Evolutionary conservation across 169 alveolate genomes (phyloP).

Genomic region (Plasmodium vivax): DNA sequence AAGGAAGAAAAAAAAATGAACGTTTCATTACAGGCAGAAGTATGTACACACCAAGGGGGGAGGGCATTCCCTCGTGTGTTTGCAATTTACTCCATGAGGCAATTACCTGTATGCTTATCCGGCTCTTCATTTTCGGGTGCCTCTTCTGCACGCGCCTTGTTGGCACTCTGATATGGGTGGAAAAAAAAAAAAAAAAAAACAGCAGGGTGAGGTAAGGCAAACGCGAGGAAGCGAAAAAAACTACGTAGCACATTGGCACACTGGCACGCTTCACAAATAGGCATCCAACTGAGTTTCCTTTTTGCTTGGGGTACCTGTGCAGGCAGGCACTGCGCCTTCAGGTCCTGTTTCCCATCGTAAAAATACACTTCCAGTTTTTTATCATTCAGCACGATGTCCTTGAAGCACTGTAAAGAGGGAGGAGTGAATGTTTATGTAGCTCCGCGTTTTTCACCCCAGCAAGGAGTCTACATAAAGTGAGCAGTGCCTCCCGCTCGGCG

Average conservation of each 20-base stretch:
- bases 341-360: conserved; percentile 89
- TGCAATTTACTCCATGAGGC: background rate
- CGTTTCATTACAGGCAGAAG: background rate
- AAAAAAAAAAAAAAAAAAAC: background rate
- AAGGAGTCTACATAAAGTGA: background rate
- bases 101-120: conserved; percentile 19
- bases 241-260: background rate
- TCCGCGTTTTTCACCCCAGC: background rate
- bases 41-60: background rate
- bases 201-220: background rate
- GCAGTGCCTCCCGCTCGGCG: background rate
- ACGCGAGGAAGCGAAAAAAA: background rate
- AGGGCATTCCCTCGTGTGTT: background rate
- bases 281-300: background rate
- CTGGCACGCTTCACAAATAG: background rate
- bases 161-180: conserved; percentile 5
- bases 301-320: conserved; percentile 19
- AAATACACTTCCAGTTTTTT: conserved; percentile 87
- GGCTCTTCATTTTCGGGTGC: background rate
- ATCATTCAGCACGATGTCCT: conserved; percentile 85
- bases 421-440: conserved; percentile 39
- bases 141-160: background rate
- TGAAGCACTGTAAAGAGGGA: conserved; percentile 79
- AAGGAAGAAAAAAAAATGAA: background rate
- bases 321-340: conserved; percentile 86